Conservation (phyloP, 345 rosid genomes). For the Lumnitzera littorea region DNA sequence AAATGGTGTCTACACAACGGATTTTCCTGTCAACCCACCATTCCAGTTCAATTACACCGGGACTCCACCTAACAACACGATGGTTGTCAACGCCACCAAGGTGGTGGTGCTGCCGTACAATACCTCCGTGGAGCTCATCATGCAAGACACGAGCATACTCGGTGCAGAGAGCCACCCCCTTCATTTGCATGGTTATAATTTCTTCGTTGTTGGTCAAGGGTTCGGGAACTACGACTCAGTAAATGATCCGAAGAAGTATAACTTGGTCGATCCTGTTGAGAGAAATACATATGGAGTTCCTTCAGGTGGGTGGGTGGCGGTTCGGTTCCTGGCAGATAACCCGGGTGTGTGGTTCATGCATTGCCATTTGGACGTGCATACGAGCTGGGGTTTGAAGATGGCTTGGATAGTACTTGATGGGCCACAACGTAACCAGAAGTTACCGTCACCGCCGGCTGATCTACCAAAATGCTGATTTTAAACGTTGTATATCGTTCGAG, state of each 20-base stretch:
- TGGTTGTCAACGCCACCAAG: conserved; percentile 47
- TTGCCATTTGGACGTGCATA: conserved; percentile 62
- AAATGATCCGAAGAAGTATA: conserved; percentile 45
- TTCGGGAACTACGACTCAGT: conserved; percentile 58
- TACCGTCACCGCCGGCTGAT: conserved; percentile 10
- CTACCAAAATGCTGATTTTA: too few species aligned
- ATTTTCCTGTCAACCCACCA: conserved; percentile 45
- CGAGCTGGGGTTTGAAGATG: conserved; percentile 69
- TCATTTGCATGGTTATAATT: conserved; percentile 70
- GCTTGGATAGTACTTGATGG: conserved; percentile 71
- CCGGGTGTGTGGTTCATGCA: conserved; percentile 81
- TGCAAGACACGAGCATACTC: conserved; percentile 67
- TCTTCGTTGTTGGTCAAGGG: conserved; percentile 69
- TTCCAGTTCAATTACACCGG: conserved; percentile 69
- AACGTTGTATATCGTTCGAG: too few species aligned
- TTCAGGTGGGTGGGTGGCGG: conserved; percentile 65
- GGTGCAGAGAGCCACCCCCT: conserved; percentile 32
- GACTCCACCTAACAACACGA: conserved; percentile 56
- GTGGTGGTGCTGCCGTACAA: conserved; percentile 44
- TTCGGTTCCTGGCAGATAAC: conserved; percentile 65
- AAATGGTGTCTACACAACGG: conserved; percentile 31
- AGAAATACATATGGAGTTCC: conserved; percentile 67
- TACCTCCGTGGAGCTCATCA: conserved; percentile 54
- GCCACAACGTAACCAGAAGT: conserved; percentile 52
- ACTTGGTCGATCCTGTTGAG: conserved; percentile 62